Conservation (phyloP, 2,329 filamentous ascomycete species). For the Dactylonectria estremocensis region DNA sequence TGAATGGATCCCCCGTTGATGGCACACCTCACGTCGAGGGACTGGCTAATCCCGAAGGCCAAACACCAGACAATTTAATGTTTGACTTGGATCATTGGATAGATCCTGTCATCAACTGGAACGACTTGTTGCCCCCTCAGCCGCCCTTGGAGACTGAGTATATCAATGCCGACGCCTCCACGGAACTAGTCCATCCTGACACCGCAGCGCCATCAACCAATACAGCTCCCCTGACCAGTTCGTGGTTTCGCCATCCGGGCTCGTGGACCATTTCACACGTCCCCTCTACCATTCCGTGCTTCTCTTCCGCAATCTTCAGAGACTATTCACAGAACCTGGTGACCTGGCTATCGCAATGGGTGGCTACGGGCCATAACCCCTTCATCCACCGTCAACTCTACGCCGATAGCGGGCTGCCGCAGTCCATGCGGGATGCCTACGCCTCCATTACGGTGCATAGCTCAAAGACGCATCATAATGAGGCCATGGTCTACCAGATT, state of each 20-base stretch:
- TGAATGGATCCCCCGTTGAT: background rate
- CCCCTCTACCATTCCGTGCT: background rate
- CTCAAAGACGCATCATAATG: background rate
- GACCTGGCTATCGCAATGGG: constrained; percentile 27
- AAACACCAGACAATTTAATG: background rate
- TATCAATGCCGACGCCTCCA: background rate
- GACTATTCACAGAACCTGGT: constrained; percentile 5
- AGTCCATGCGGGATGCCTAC: constrained; percentile 21
- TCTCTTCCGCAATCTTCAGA: constrained; percentile 14
- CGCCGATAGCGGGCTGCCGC: constrained; percentile 24
- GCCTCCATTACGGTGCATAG: constrained; percentile 14
- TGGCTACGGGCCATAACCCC: constrained; percentile 14
- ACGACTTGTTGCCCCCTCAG: background rate
- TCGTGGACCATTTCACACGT: constrained; percentile 18
- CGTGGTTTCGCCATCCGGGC: constrained; percentile 11
- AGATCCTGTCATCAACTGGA: constrained; percentile 4
- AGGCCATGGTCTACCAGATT: constrained; percentile 7
- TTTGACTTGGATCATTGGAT: constrained; percentile 20
- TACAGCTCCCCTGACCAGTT: background rate
- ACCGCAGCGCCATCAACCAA: background rate
- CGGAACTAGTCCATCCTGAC: background rate
- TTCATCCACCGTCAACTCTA: constrained; percentile 32
- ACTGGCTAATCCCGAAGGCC: background rate
- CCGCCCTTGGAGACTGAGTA: background rate
- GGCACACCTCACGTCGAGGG: too few species aligned